A percentile compares a stretch with the other conserved stretches of the same genome.
phyloP scores from a whole-genome alignment of 1,284 basidiomycete genomes.

The Fomitiporia mediterranea region DNA sequence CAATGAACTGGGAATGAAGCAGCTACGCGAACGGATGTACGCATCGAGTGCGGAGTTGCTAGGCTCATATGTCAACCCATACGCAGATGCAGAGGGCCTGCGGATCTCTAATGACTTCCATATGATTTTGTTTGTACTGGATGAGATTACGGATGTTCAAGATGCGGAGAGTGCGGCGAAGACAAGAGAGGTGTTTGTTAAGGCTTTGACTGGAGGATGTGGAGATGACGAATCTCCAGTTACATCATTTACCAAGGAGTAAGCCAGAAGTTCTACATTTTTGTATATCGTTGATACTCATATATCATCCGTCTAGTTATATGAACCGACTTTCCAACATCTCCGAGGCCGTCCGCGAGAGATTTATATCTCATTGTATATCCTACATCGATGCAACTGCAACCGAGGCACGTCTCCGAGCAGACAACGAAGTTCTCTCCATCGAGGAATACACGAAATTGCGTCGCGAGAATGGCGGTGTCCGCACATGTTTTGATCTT shows the following conservation, averaged over 20 bases:
- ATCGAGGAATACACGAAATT: slow-evolving; percentile 48
- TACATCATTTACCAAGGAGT: slow-evolving; percentile 6
- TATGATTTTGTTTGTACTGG: slow-evolving; percentile 1
- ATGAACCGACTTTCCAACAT: background rate
- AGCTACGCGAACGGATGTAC: background rate
- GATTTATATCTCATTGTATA: slow-evolving; percentile 1
- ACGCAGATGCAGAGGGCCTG: slow-evolving; percentile 4
- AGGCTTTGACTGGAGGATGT: background rate
- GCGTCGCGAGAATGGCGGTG: slow-evolving; percentile 62
- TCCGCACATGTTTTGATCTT: slow-evolving; percentile 57
- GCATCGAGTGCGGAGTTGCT: background rate
- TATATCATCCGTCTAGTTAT: background rate
- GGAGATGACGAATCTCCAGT: background rate
- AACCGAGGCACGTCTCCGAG: slow-evolving; percentile 55
- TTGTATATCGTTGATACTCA: background rate
- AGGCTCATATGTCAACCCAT: slow-evolving; percentile 1
- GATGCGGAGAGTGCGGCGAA: background rate
- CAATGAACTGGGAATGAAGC: no score
- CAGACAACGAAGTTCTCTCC: slow-evolving; percentile 56
- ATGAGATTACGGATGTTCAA: slow-evolving; percentile 11
- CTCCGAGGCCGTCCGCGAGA: background rate
- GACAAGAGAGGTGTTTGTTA: background rate
- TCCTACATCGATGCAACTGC: slow-evolving; percentile 51
- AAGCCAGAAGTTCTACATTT: background rate
- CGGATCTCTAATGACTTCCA: background rate